Percentiles rank a stretch among this genome's conserved stretches.
Conservation (phyloP, 164 flowering plant genomes). For the Liriodendron chinense region DNA sequence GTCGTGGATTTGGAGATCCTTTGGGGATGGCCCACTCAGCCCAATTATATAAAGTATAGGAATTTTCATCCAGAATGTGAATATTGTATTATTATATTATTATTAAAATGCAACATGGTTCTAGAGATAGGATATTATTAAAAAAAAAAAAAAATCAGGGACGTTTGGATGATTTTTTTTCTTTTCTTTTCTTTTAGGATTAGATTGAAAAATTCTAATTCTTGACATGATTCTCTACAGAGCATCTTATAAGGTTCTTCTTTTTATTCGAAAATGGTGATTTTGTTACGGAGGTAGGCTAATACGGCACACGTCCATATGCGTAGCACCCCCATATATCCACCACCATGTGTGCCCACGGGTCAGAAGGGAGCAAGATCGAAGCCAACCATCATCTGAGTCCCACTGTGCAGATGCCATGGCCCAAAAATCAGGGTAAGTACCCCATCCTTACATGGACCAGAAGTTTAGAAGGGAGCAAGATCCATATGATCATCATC, state of each 20-base stretch:
- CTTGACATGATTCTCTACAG: neutral
- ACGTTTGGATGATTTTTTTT: neutral
- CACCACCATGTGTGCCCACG: too few relatives aligned
- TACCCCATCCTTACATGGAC: too few relatives aligned
- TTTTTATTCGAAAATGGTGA: neutral
- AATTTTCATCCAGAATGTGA: neutral
- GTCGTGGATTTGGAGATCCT: neutral
- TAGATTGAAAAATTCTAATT: neutral
- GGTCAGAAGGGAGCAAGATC: too few relatives aligned
- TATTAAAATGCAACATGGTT: too few relatives aligned
- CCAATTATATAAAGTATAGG: neutral
- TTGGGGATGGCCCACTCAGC: neutral
- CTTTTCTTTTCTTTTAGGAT: too few relatives aligned
- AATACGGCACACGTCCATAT: too few relatives aligned
- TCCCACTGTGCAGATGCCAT: neutral
- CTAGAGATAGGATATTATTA: neutral
- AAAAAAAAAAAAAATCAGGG: neutral
- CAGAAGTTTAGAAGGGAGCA: too few relatives aligned
- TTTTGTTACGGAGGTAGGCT: too few relatives aligned
- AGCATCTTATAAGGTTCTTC: neutral
- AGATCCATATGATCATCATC: too few relatives aligned
- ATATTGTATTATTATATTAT: neutral
- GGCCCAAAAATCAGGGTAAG: too few relatives aligned
- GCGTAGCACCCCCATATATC: too few relatives aligned
- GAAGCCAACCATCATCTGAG: neutral